Evolutionary conservation across 2,329 filamentous ascomycete species (phyloP).

Genomic region (Fusarium napiforme): DNA sequence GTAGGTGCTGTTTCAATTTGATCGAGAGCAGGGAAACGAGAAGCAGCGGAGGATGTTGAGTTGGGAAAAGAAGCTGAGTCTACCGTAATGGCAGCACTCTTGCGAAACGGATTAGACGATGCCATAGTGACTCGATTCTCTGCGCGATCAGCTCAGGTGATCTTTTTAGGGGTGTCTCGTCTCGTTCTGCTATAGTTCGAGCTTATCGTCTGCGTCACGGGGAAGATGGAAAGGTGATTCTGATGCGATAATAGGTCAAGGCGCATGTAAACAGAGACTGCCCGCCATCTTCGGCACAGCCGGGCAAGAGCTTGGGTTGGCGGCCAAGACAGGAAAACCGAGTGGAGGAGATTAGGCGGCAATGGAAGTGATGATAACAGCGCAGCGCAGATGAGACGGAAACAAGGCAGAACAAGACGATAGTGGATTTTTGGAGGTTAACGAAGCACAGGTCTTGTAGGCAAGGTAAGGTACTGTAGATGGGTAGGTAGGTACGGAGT

Average conservation of each 20-base stretch:
- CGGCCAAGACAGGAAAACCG: conserved; percentile 11
- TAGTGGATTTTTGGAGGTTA: conserved; percentile 5
- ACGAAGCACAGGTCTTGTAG: conserved; percentile 17
- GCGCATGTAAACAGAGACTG: conserved; percentile 42
- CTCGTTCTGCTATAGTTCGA: conserved; percentile 19
- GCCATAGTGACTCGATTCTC: conserved; percentile 36
- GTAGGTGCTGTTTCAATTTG: conserved; percentile 45
- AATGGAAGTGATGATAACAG: conserved; percentile 23
- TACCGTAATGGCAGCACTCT: conserved; percentile 49
- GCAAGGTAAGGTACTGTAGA: not conserved
- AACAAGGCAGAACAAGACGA: not conserved
- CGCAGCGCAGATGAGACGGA: conserved; percentile 10
- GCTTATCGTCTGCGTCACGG: conserved; percentile 22
- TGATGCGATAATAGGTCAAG: conserved; percentile 37
- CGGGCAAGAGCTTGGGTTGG: conserved; percentile 34
- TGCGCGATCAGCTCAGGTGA: conserved; percentile 5
- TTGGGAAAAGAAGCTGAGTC: conserved; percentile 24
- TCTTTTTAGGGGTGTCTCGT: conserved; percentile 18
- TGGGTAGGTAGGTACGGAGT: not conserved
- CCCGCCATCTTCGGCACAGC: conserved; percentile 47
- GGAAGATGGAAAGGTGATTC: conserved; percentile 17
- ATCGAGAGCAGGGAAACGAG: conserved; percentile 45
- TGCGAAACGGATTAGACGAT: conserved; percentile 65
- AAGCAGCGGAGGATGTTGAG: conserved; percentile 15
- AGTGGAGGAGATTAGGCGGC: conserved; percentile 28